Percentiles rank a stretch among this genome's conserved stretches.
phyloP scores from a whole-genome alignment of 805 yeast genomes.

The Lipomyces starkeyi region DNA sequence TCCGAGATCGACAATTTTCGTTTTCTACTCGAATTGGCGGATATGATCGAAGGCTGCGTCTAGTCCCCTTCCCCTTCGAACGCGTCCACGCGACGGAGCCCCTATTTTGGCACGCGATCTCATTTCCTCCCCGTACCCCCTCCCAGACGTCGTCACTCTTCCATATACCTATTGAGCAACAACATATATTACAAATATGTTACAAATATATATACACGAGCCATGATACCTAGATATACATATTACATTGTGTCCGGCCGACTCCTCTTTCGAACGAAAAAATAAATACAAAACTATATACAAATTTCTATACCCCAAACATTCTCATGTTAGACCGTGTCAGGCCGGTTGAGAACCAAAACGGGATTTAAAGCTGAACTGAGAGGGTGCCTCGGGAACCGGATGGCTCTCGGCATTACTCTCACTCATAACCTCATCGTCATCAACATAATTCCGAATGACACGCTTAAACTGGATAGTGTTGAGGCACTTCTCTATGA shows the following conservation, averaged over 20 bases:
- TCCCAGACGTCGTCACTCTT: not conserved
- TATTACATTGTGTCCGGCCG: not conserved
- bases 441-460: slow-evolving; percentile 6
- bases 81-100: not conserved
- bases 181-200: not conserved
- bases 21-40: too few relatives aligned
- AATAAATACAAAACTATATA: not conserved
- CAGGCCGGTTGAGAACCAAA: slow-evolving; percentile 2
- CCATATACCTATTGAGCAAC: not conserved
- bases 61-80: too few relatives aligned
- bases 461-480: slow-evolving; percentile 28
- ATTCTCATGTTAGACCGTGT: not conserved
- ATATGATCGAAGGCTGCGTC: too few relatives aligned
- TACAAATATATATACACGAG: not conserved
- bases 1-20: too few relatives aligned
- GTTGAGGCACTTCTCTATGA: slow-evolving; percentile 30
- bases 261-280: not conserved
- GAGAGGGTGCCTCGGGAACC: not conserved
- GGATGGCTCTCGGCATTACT: not conserved
- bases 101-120: not conserved
- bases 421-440: not conserved
- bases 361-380: not conserved
- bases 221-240: too few relatives aligned
- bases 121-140: too few relatives aligned
- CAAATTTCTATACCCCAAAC: not conserved